Conservation (phyloP, 2,329 filamentous ascomycete species). For the Podosphaera fusca region DNA sequence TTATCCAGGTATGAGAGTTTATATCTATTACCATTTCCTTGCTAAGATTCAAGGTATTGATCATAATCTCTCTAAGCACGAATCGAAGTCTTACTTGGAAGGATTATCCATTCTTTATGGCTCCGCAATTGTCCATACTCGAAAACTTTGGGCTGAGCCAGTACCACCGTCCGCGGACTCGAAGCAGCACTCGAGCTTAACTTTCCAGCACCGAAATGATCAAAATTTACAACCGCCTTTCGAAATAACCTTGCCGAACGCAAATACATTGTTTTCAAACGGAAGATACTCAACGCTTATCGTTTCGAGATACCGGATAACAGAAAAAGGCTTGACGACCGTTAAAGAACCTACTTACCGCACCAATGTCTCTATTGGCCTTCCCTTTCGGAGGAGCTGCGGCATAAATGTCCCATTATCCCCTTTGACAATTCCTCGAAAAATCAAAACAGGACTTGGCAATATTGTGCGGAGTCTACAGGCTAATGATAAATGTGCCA, state of each 20-base stretch:
- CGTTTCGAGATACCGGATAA: constrained; percentile 19
- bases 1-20: background rate
- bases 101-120: constrained; percentile 32
- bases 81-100: constrained; percentile 2
- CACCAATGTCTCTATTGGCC: background rate
- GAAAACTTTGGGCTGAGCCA: constrained; percentile 21
- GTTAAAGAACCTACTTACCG: background rate
- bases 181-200: constrained; percentile 4
- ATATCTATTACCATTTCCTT: background rate
- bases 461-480: constrained; percentile 53
- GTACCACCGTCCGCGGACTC: background rate
- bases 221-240: background rate
- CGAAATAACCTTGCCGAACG: constrained; percentile 32
- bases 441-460: constrained; percentile 43
- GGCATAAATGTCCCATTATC: constrained; percentile 24
- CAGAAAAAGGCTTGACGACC: background rate
- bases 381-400: background rate
- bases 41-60: background rate
- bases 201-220: constrained; percentile 3
- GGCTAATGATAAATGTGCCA: constrained; percentile 19
- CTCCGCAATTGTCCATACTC: constrained; percentile 20
- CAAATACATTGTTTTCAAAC: constrained; percentile 59
- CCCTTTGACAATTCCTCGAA: constrained; percentile 37
- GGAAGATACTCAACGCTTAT: constrained; percentile 36
- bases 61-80: background rate